Conservation (phyloP, 2,329 filamentous ascomycete genomes). For the Lecanoromycetidae sp. region DNA sequence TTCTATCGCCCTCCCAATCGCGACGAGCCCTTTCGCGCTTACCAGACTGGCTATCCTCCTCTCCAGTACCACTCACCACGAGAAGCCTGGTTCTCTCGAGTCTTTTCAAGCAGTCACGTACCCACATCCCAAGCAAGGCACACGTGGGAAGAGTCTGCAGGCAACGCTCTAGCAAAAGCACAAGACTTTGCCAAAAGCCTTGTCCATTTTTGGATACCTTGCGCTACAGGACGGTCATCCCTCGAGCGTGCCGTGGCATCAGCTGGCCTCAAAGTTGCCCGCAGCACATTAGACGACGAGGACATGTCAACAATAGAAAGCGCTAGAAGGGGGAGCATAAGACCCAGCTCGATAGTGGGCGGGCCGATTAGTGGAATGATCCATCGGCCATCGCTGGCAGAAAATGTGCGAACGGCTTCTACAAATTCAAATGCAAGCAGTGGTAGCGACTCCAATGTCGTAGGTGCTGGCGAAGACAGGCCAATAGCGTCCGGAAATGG, state of each 20-base stretch:
- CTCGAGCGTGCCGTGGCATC: neutral
- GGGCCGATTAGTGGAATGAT: conserved; percentile 21
- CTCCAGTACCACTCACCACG: neutral
- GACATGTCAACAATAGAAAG: conserved; percentile 16
- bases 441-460: neutral
- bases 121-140: neutral
- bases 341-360: conserved; percentile 17
- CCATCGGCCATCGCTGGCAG: conserved; percentile 21
- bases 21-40: neutral
- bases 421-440: conserved; percentile 7
- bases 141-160: conserved; percentile 10
- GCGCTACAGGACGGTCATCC: neutral
- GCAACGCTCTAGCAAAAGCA: conserved; percentile 19
- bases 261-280: conserved; percentile 1
- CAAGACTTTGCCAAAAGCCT: conserved; percentile 16
- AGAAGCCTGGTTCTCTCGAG: conserved; percentile 11
- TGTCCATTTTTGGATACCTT: neutral
- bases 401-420: conserved; percentile 17
- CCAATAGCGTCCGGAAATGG: conserved; percentile 38
- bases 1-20: neutral
- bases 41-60: neutral
- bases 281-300: neutral
- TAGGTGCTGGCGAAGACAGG: conserved; percentile 33
- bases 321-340: conserved; percentile 2
- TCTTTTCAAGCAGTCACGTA: neutral